Evolutionary conservation across 2,329 filamentous ascomycete genomes (phyloP), one percentile per base, ranked within the genome.

Genomic region (Clarireedia homoeocarpa): DNA sequence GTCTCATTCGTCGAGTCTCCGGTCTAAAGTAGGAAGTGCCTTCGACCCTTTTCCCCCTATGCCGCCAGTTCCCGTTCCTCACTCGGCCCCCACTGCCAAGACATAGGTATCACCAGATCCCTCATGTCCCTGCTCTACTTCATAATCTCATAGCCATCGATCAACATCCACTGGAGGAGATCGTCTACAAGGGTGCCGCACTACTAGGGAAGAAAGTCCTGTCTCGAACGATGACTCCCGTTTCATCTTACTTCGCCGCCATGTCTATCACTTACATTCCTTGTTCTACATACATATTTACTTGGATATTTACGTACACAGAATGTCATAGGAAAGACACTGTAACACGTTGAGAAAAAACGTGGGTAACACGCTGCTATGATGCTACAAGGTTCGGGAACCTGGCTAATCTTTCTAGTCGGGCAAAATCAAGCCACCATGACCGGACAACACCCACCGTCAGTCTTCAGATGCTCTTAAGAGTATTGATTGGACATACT

Each of bases 281-380:
- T 24, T 50, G 26, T 49, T 44, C 42, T 4, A 54, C 12, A 14
- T 5, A 26, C 20, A 14, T 44, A 15, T 30, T 27, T 49, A 30
- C 45, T 36, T 42, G 26, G 26, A 9, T 14, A 12, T 54, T 26
- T 44, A 17, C 24, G 26, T 42, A 48, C 24, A 40, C 24, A 40
- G 14, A 23, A 34, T 17, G 30, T 24, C 4, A 4, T 36, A 14
- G 6, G 27, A 10, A 24, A 20, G 23, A 26, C 20, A 15, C 2
- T 12, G 50, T 15, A 40, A 49, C 26, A 44, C 38, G 26, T 27
- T 55, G 5, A 23, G 26, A 36, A 14, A 55, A 52, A 50, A 55
- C 53, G 53, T 55, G 53, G 38, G 27, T 50, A 34, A 36, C 53
- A 55, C 26, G 46, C 38, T 49, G 7, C n/a, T 49, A 3, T 44